A percentile compares a stretch with the other conserved stretches of the same genome.
phyloP scores from a whole-genome alignment of 2,329 filamentous ascomycete species.

The Paraphoma chrysanthemicola region DNA sequence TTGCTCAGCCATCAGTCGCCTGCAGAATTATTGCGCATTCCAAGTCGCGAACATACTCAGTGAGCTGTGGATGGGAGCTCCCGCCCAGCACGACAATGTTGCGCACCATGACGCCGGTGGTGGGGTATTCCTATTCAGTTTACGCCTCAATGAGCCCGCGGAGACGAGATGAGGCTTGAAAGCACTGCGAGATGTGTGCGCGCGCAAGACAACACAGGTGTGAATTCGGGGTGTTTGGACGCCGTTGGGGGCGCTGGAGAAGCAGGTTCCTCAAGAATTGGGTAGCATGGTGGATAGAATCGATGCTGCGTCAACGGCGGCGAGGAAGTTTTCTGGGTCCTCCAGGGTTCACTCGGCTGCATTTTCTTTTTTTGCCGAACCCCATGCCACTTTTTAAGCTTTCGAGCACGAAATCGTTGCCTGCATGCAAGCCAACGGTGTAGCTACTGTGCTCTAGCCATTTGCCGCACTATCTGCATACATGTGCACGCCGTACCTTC shows the following conservation, averaged over 20 bases:
- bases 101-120: conserved; percentile 73
- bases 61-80: conserved; percentile 88
- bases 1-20: conserved; percentile 2
- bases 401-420: conserved; percentile 26
- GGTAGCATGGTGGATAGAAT: conserved; percentile 43
- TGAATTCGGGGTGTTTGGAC: conserved; percentile 6
- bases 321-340: conserved; percentile 34
- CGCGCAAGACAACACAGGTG: background rate
- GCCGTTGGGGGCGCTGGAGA: conserved; percentile 29
- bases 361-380: conserved; percentile 20
- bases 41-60: conserved; percentile 59
- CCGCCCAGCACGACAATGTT: conserved; percentile 95
- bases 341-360: conserved; percentile 15
- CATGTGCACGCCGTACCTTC: background rate
- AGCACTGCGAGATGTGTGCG: no score
- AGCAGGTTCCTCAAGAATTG: conserved; percentile 36
- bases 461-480: conserved; percentile 1
- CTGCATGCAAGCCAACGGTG: conserved; percentile 11
- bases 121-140: background rate
- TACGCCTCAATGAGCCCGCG: conserved; percentile 1
- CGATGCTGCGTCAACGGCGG: conserved; percentile 19
- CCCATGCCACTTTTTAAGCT: conserved; percentile 26
- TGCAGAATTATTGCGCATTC: background rate
- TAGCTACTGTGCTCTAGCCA: conserved; percentile 9
- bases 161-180: background rate